A percentile compares a stretch with the other conserved stretches of the same genome.
These are phyloP conservation scores for Xerocomus amazonicus DNA, from an alignment of 1,284 basidiomycete genomes.

Conservation along the genomic window DNA sequence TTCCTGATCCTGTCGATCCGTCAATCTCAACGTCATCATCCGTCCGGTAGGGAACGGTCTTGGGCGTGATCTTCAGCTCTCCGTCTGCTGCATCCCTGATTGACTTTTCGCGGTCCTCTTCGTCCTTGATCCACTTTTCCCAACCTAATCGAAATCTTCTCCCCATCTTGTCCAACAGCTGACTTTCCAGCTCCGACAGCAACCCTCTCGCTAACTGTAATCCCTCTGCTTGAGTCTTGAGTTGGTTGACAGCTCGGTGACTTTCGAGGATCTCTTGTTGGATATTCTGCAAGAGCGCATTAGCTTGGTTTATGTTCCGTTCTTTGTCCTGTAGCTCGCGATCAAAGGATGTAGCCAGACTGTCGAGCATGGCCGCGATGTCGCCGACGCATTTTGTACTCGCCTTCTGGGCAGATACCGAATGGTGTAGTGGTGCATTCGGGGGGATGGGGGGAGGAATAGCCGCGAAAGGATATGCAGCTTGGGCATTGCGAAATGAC, in stretches of 20 bases:
- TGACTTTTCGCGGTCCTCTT: conserved; percentile 69
- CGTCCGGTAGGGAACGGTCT: conserved; percentile 41
- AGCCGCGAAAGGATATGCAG: conserved; percentile 34
- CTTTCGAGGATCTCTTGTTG: conserved; percentile 92
- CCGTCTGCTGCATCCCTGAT: conserved; percentile 59
- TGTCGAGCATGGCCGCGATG: conserved; percentile 84
- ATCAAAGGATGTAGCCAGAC: conserved; percentile 90
- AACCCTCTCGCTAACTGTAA: conserved; percentile 61
- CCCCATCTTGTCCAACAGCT: conserved; percentile 74
- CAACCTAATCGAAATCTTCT: conserved; percentile 81
- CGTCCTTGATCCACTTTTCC: conserved; percentile 88
- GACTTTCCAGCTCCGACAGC: conserved; percentile 62
- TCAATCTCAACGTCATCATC: conserved; percentile 40
- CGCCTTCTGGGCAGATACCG: conserved; percentile 83
- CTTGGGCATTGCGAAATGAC: conserved; percentile 67
- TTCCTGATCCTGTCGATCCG: conserved; percentile 24
- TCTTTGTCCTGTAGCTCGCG: conserved; percentile 91
- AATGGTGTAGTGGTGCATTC: conserved; percentile 77
- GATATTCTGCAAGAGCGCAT: conserved; percentile 82
- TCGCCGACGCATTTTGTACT: conserved; percentile 84
- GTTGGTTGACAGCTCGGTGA: conserved; percentile 68
- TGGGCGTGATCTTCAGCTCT: conserved; percentile 43
- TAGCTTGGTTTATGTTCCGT: conserved; percentile 88
- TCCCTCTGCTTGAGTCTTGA: conserved; percentile 68
- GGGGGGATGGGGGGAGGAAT: conserved; percentile 41